Evolutionary conservation across 140 eudicot species (phyloP), one percentile per base, ranked within the genome.

Genomic region (Stevia rebaudiana): DNA sequence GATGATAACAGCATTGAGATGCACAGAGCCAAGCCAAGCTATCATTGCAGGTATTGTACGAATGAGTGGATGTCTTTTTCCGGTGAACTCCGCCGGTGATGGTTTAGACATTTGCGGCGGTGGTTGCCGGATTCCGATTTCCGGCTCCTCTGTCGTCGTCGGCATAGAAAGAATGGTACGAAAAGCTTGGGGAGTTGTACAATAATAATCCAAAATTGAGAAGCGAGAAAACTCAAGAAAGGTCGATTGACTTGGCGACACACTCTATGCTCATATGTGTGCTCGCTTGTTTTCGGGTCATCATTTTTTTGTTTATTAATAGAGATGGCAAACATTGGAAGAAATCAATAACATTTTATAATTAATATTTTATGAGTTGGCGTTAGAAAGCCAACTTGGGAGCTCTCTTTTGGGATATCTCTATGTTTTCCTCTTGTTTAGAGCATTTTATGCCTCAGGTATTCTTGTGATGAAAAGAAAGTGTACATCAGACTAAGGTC

Each of bases 11-110:
- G 54, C 61, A 64, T 53, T 83, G 64, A 88, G 72, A 70, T 88
- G 94, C 18, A 88, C 53, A 3, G 84, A 66, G 7, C 99, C 97
- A 1, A 92, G 84, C 95, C 95, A 83, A 22, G 82, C 3, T 0
- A 68, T 11, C 63, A 88, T 65, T 44, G 98, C 95, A 2, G 71
- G 4, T 11, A 80, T 10, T 0, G 95, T 48, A 48, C 54, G 81
- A 11, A 81, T 0, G 3, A 53, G 8, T 2, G 88, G 55, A 11
- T 69, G 76, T 12, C 13, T 31, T 36, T 68, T 58, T 9, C 88
- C 94, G 76, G 58, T 80, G 76, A 88, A 88, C 75, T 79, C 84
- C 60, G 74, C 80, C 62, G 77, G 56, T 7, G 74, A 17, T 22
- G 69, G 57, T 35, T 50, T 64, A 7, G 52, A 18, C 79, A 62